phyloP scores from a whole-genome alignment of 495 filamentous ascomycete genomes.

The Pyrenula massariospora region DNA sequence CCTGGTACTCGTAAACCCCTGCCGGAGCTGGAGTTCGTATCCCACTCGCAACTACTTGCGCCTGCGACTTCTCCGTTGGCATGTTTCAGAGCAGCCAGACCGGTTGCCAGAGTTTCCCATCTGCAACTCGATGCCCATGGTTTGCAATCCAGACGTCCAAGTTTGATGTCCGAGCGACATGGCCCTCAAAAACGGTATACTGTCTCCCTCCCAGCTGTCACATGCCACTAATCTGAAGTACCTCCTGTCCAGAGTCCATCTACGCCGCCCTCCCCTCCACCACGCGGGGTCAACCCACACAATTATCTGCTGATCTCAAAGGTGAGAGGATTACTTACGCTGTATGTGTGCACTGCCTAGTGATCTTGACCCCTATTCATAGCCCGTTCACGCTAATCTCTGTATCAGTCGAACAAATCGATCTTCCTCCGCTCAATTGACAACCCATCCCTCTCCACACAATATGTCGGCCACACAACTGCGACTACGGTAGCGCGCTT shows the following conservation, averaged over 20 bases:
- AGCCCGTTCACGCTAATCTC: constrained; percentile 5
- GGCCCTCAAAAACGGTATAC: constrained; percentile 33
- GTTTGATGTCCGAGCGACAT: constrained; percentile 8
- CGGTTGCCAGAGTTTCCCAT: too few relatives aligned
- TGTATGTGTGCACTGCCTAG: constrained; percentile 37
- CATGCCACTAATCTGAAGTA: not conserved
- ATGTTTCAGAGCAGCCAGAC: too few relatives aligned
- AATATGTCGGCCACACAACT: constrained; percentile 84
- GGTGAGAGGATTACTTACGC: constrained; percentile 91
- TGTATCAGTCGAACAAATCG: constrained; percentile 75
- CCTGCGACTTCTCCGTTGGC: too few relatives aligned
- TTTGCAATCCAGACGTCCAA: not conserved
- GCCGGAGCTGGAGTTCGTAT: not conserved
- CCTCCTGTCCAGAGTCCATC: constrained; percentile 46
- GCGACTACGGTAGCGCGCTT: constrained; percentile 88
- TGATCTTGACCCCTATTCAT: too few relatives aligned
- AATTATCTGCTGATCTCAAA: constrained; percentile 79
- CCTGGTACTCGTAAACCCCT: not conserved
- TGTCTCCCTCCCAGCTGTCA: not conserved
- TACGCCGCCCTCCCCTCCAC: constrained; percentile 74
- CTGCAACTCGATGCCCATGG: too few relatives aligned
- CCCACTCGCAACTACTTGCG: too few relatives aligned
- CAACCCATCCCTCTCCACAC: constrained; percentile 64
- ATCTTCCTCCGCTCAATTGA: constrained; percentile 91
- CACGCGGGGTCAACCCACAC: constrained; percentile 75